These are phyloP conservation scores for Gloeophyllum trabeum DNA, from an alignment of 768 basidiomycete genomes.

Conservation along the genomic window DNA sequence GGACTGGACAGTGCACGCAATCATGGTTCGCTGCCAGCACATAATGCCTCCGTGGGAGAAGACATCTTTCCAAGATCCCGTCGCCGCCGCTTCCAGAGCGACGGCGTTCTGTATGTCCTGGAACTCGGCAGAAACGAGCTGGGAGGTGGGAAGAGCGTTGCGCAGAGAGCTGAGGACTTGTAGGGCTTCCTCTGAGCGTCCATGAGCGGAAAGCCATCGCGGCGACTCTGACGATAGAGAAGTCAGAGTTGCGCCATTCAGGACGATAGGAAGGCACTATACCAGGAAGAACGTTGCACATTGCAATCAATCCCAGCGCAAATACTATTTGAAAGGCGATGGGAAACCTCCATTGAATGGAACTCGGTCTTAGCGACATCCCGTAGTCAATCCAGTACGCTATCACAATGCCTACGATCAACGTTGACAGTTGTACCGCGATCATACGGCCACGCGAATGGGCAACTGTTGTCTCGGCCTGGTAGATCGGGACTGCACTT, in stretches of 20 bases:
- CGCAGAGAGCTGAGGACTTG: constrained; percentile 54
- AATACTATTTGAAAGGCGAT: constrained; percentile 43
- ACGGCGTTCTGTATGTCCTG: constrained; percentile 44
- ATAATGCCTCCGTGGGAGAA: constrained; percentile 45
- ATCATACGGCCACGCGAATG: constrained; percentile 48
- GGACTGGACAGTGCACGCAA: constrained; percentile 48
- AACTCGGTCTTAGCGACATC: constrained; percentile 20
- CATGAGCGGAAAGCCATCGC: constrained; percentile 46
- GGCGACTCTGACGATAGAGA: constrained; percentile 48
- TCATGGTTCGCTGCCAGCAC: constrained; percentile 44
- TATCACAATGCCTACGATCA: constrained; percentile 53
- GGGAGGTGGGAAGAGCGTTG: constrained; percentile 33
- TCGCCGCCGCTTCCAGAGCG: constrained; percentile 22
- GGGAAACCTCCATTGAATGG: constrained; percentile 39
- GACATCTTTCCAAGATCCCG: constrained; percentile 31
- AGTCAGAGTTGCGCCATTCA: too few species aligned
- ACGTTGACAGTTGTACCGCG: constrained; percentile 55
- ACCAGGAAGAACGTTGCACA: not conserved
- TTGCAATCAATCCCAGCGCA: not conserved
- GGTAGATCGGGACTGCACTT: constrained; percentile 53
- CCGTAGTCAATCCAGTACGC: constrained; percentile 61
- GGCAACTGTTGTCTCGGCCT: constrained; percentile 54
- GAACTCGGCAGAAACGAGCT: constrained; percentile 35
- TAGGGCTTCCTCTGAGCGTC: constrained; percentile 40
- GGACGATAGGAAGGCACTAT: not conserved